Percentiles rank a stretch among this genome's conserved stretches.
Evolutionary conservation across 106 monocot genomes (phyloP).

Genomic region (Gastrodia elata): DNA sequence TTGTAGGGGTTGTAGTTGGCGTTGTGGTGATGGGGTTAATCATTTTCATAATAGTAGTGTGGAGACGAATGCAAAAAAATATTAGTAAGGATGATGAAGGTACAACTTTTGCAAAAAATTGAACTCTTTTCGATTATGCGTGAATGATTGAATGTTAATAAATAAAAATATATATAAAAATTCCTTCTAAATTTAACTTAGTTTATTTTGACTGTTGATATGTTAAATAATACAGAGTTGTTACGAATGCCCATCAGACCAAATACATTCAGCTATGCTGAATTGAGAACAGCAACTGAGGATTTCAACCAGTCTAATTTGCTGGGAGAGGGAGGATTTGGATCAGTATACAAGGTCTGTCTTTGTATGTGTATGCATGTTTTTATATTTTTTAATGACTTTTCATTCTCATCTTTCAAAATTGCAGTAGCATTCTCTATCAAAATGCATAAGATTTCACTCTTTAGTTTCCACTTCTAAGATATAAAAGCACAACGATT

Average conservation of each 20-base stretch:
- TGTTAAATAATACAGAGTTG: slow-evolving; percentile 31
- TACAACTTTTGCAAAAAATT: slow-evolving; percentile 6
- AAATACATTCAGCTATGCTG: slow-evolving; percentile 46
- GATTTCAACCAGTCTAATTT: slow-evolving; percentile 48
- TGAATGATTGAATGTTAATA: background rate
- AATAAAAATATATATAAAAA: background rate
- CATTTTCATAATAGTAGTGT: slow-evolving; percentile 22
- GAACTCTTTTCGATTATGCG: background rate
- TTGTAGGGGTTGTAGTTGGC: slow-evolving; percentile 39
- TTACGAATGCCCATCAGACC: slow-evolving; percentile 24
- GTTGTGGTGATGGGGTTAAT: slow-evolving; percentile 15
- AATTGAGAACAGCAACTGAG: slow-evolving; percentile 49
- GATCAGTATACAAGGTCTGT: slow-evolving; percentile 57
- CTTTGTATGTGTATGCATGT: background rate
- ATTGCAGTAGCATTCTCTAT: background rate
- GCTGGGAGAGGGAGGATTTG: slow-evolving; percentile 78
- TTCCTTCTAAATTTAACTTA: background rate
- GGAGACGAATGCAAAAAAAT: slow-evolving; percentile 27
- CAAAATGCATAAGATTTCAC: too few relatives aligned
- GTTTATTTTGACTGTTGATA: slow-evolving; percentile 3
- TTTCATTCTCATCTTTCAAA: background rate
- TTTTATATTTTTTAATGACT: too few relatives aligned
- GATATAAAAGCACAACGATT: too few relatives aligned
- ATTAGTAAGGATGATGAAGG: slow-evolving; percentile 40
- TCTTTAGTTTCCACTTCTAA: too few relatives aligned